Evolutionary conservation across 2,329 filamentous ascomycete species (phyloP), one percentile per base, ranked within the genome.

Genomic region (Didymella exigua): DNA sequence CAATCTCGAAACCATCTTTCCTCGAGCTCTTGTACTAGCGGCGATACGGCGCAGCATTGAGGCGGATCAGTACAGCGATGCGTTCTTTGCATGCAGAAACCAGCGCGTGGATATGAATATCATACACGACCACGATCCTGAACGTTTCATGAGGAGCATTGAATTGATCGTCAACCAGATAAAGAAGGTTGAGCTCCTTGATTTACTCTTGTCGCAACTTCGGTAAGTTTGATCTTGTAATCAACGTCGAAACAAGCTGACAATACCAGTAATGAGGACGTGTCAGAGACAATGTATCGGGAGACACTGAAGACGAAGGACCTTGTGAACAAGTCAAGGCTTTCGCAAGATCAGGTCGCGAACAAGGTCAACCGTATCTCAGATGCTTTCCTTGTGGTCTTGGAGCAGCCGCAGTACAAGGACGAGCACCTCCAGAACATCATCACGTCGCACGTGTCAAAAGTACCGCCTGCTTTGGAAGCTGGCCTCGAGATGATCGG

Each of bases 91-190:
- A 59, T 98, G 95, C 72, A 87, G 95, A 45, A 93, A 88, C 19
- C 96, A 99, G 72, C 86, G 96, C 63, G 95, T 99, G 0, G 95
- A 99, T 69, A 93, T 98, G 89, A 99, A 99, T 69, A 93, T 99
- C 58, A 80, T 99, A 2, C 93, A 96, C 69, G 95, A 99, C 69
- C 91, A 98, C 75, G 86, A 87, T n/a, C 91, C 93, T 0, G 82
- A 87, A 31, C 90, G 96, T 63, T 97, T 99, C 71, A 82, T 97
- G 72, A 78, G 82, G 4, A 90, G 87, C 61, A 84, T 96, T 10
- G 81, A 82, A 0, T 75, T 90, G 0, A 96, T 99, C 68, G 80
- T 98, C 27, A 86, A 91, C 16, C 93, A 99, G 72, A 81, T 99
- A 34, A 86, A 88, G 64, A 92, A 90, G 60, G 81, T 89, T 11